phyloP scores from a whole-genome alignment of 2,329 filamentous ascomycete species.

The Cercospora berteroae region DNA sequence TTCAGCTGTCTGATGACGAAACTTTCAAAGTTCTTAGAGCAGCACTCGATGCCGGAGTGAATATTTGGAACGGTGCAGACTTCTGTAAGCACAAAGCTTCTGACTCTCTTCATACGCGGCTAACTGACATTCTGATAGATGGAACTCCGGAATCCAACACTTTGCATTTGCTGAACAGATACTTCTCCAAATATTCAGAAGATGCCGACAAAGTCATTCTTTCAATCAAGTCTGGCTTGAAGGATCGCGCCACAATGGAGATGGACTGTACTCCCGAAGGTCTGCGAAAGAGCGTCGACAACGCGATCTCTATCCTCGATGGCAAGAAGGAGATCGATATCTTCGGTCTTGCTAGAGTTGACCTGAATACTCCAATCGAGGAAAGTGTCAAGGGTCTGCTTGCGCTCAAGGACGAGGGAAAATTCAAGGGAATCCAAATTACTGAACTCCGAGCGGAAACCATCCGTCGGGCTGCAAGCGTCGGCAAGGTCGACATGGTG shows the following conservation, averaged over 20 bases:
- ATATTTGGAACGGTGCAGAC: not conserved
- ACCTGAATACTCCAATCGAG: not conserved
- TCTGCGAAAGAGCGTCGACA: not conserved
- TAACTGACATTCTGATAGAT: constrained; percentile 22
- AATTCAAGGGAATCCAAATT: not conserved
- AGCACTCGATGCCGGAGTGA: not conserved
- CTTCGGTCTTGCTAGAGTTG: not conserved
- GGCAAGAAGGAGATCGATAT: not conserved
- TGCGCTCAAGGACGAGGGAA: not conserved
- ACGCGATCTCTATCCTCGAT: not conserved
- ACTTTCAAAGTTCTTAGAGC: not conserved
- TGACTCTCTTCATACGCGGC: not conserved
- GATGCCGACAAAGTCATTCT: constrained; percentile 49
- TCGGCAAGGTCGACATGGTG: not conserved
- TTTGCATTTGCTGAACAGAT: constrained; percentile 47
- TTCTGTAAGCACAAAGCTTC: not conserved
- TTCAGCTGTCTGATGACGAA: not conserved
- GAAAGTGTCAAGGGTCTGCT: not conserved
- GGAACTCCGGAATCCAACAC: constrained; percentile 41
- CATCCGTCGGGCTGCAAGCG: not conserved
- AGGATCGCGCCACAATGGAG: constrained; percentile 36
- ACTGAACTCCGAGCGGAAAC: not conserved
- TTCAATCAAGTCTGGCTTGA: constrained; percentile 47
- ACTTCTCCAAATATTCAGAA: constrained; percentile 50
- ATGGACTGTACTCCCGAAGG: not conserved